Conservation (phyloP, 2,329 filamentous ascomycete species). For the Dendryphion nanum region DNA sequence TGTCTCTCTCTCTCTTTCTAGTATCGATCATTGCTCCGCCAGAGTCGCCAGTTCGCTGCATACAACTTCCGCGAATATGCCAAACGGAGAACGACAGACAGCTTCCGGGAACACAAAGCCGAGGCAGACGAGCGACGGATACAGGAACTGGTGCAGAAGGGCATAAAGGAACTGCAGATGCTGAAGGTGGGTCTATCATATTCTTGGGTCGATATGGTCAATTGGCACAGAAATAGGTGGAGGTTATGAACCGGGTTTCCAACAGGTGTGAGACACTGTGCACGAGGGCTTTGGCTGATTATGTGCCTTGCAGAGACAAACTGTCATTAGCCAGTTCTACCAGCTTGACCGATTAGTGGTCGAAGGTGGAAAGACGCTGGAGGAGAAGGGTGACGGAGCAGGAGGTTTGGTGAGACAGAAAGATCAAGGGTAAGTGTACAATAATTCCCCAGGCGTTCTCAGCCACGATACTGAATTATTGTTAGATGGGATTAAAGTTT, state of each 20-base stretch:
- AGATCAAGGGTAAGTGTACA: slow-evolving; percentile 67
- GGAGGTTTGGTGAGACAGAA: slow-evolving; percentile 73
- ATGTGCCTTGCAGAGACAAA: slow-evolving; percentile 74
- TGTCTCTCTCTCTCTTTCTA: slow-evolving; percentile 44
- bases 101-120: slow-evolving; percentile 76
- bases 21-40: slow-evolving; percentile 90
- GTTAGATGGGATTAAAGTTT: too few relatives aligned
- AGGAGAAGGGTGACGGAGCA: slow-evolving; percentile 65
- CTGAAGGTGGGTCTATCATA: slow-evolving; percentile 69
- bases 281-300: background rate
- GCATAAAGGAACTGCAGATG: slow-evolving; percentile 79
- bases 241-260: too few relatives aligned
- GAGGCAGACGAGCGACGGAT: slow-evolving; percentile 73
- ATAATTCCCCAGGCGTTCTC: too few relatives aligned
- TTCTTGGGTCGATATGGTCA: background rate
- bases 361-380: slow-evolving; percentile 79
- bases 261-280: too few relatives aligned
- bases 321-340: slow-evolving; percentile 91
- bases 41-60: slow-evolving; percentile 80
- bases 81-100: slow-evolving; percentile 82
- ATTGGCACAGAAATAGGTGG: background rate
- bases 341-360: slow-evolving; percentile 89
- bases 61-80: slow-evolving; percentile 99
- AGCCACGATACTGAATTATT: too few relatives aligned
- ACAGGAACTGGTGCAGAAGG: slow-evolving; percentile 87